Base-by-base conservation (phyloP, 306 rosid genomes). In the Oxytropis ochrocephala region DNA sequence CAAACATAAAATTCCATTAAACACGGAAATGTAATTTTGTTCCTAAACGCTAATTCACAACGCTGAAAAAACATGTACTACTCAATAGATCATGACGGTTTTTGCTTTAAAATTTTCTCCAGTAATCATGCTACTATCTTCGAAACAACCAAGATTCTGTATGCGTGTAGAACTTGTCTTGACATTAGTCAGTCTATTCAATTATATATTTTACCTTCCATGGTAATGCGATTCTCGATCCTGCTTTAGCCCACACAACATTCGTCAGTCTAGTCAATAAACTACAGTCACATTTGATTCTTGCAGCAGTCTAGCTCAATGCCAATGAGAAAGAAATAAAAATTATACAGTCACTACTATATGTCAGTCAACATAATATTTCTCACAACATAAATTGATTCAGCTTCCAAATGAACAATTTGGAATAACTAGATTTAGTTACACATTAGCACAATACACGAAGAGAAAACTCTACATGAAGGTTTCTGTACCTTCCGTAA, bases 391-490 rank as follows among this genome's bases (percentile, higher is more conserved):
- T 16, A 56, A 63, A 74, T 52, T 44, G 35, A 66, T 70, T 36
- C 52, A 21, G 53, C 21, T 39, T 66, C 66, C 48, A 44, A 70
- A 70, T 67, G 73, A 77, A 64, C 80, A 69, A 59, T 71, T 27
- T 58, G 71, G 58, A 78, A 74, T 17, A 50, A 61, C 36, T 39
- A 10, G 17, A 70, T 46, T 64, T 21, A 32, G 12, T 74, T 57
- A 69, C 67, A 78, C 69, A 78, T 57, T 11, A 54, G 33, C 79
- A 63, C 18, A 57, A 62, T 42, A 75, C 36, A 75, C 46, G 1
- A 6, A n/a, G 19, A 50, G 8, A 68, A 70, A 59, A 49, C 64
- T 64, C 67, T 42, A 39, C 73, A 32, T 14, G 53, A 78, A 64
- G 52, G 33, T 27, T 69, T 49, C 29, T 74, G 27, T 27, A 36